phyloP scores from a whole-genome alignment of 306 rosid genomes.

The Amphicarpaea edgeworthii region DNA sequence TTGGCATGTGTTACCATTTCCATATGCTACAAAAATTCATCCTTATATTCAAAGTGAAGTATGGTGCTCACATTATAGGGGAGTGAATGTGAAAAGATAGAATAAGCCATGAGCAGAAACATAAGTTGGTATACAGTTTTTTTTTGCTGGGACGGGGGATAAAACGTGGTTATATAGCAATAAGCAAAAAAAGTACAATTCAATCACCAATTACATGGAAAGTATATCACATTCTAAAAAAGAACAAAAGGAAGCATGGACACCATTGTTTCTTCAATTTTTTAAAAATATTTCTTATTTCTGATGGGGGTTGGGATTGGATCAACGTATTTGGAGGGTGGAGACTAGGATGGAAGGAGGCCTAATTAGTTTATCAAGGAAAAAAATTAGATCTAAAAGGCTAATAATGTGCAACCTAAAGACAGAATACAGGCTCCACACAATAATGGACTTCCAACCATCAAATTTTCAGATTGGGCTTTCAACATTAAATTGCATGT shows the following conservation, averaged over 20 bases:
- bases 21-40: background rate
- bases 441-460: slow-evolving; percentile 1
- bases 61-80: background rate
- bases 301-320: background rate
- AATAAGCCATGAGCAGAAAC: background rate
- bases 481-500: slow-evolving; percentile 16
- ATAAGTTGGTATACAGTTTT: background rate
- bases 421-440: background rate
- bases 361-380: background rate
- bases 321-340: background rate
- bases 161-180: background rate
- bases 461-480: slow-evolving; percentile 17
- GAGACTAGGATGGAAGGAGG: background rate
- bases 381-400: background rate
- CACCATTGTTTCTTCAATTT: background rate
- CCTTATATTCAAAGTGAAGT: background rate
- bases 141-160: background rate
- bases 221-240: slow-evolving; percentile 1
- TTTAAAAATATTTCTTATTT: background rate
- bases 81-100: background rate
- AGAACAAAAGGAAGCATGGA: background rate
- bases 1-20: background rate
- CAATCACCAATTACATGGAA: background rate
- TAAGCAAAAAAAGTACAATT: background rate
- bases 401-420: background rate